Conservation (phyloP, 2,329 filamentous ascomycete species). For the Cytospora schulzeri region DNA sequence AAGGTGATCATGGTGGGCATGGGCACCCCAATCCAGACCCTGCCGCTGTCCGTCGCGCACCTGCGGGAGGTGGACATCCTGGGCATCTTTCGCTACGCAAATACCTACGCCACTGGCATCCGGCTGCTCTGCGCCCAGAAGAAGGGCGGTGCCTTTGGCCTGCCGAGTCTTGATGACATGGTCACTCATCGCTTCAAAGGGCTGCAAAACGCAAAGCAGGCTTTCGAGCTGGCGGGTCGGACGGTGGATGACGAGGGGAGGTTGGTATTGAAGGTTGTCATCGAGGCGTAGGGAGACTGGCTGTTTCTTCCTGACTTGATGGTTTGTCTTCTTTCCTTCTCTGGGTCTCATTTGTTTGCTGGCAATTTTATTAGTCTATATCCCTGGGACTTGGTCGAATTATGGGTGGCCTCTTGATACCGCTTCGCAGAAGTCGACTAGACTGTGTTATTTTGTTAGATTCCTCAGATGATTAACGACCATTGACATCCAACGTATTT, state of each 20-base stretch:
- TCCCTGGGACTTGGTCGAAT: background rate
- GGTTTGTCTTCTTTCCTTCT: background rate
- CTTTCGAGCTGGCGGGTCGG: conserved; percentile 70
- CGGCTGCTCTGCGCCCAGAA: conserved; percentile 54
- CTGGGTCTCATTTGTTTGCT: background rate
- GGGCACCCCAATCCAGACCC: conserved; percentile 75
- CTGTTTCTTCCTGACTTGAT: background rate
- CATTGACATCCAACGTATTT: background rate
- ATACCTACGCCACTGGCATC: conserved; percentile 75
- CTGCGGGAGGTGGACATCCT: conserved; percentile 76
- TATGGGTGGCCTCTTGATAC: background rate
- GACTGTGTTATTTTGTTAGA: background rate
- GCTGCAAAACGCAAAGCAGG: conserved; percentile 60
- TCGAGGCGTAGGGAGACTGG: conserved; percentile 48
- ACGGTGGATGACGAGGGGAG: conserved; percentile 69
- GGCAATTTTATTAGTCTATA: background rate
- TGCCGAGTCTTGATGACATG: conserved; percentile 69
- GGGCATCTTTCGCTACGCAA: conserved; percentile 77
- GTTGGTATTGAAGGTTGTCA: conserved; percentile 72
- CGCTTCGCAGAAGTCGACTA: background rate
- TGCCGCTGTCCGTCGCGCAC: conserved; percentile 72
- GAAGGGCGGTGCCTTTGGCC: conserved; percentile 43
- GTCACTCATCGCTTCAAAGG: conserved; percentile 74
- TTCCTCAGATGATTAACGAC: conserved; percentile 9
- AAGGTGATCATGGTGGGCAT: conserved; percentile 78